Conservation (phyloP, 2,329 filamentous ascomycete species). For the Penicillium sp. region DNA sequence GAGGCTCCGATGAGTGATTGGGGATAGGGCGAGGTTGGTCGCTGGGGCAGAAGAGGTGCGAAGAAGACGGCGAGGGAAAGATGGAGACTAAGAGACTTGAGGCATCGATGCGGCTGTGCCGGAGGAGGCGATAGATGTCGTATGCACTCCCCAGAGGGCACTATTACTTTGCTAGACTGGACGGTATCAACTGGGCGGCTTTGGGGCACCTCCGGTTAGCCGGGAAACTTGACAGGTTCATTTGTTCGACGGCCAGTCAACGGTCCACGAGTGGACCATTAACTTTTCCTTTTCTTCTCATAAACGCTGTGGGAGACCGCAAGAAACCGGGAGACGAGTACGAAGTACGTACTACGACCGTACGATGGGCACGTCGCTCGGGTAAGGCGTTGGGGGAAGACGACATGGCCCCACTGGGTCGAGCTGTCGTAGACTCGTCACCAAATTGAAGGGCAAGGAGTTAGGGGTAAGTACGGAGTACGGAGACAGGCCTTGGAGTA, state of each 20-base stretch:
- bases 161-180: background rate
- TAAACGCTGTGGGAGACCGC: background rate
- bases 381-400: conserved; percentile 4
- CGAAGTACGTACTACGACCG: too few relatives aligned
- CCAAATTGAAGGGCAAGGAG: background rate
- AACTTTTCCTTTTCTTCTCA: background rate
- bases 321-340: background rate
- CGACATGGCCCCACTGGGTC: background rate
- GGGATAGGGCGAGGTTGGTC: background rate
- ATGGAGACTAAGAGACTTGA: background rate
- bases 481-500: too few relatives aligned
- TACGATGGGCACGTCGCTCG: background rate
- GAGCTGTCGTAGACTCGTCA: conserved; percentile 3
- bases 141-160: conserved; percentile 1
- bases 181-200: background rate
- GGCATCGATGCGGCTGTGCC: background rate
- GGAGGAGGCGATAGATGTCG: conserved; percentile 2
- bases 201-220: background rate
- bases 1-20: background rate
- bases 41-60: background rate
- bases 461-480: too few relatives aligned
- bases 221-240: background rate
- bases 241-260: conserved; percentile 2
- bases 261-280: conserved; percentile 1
- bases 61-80: background rate